Evolutionary conservation across 2,329 filamentous ascomycete species (phyloP), one percentile per base, ranked within the genome.

Genomic region (Coniochaeta prunicola): DNA sequence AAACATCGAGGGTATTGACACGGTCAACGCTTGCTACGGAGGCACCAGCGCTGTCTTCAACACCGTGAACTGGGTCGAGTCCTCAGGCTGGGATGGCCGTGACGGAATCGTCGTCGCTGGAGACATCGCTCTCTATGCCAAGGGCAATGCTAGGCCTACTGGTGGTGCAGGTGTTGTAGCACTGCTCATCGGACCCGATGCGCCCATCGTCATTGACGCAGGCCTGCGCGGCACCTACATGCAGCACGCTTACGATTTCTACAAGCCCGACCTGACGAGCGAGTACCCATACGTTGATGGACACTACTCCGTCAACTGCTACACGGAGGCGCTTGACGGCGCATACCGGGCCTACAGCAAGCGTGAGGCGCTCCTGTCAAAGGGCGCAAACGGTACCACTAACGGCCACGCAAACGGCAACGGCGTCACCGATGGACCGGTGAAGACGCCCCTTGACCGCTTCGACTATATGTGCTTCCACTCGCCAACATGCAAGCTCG

Each of bases 381-480:
- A 76, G 57, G 71, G 71, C 33, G 63, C 67, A 50, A 77, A 80
- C 59, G 79, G 77, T 64, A 77, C 81, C 57, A 68, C 72, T 62
- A 81, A 84, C 65, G 82, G 78, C 64, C 77, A 81, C 59, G 15
- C 24, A 60, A 73, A 75, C 61, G 71, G 70, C 59, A 73, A 75
- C 61, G 71, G 70, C 61, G 66, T 64, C 21, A 66, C 66, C 19
- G 65, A 71, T 54, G 66, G 70, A 19, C 66, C 73, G 59, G 65
- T 75, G 69, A 87, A 88, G 77, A 85, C 85, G 40, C 77, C 81
- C 55, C 76, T 94, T 61, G 90, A 93, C 74, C 87, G 89, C 69
- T 94, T 94, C 73, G 90, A 93, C 75, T 90, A 91, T 78, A 76
- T 94, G 71, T 75, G 86, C 61, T 94, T 92, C 85, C 90, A 94